Evolutionary conservation across 345 rosid species (phyloP), one percentile per base, ranked within the genome.

Genomic region (Hibiscus mutabilis): DNA sequence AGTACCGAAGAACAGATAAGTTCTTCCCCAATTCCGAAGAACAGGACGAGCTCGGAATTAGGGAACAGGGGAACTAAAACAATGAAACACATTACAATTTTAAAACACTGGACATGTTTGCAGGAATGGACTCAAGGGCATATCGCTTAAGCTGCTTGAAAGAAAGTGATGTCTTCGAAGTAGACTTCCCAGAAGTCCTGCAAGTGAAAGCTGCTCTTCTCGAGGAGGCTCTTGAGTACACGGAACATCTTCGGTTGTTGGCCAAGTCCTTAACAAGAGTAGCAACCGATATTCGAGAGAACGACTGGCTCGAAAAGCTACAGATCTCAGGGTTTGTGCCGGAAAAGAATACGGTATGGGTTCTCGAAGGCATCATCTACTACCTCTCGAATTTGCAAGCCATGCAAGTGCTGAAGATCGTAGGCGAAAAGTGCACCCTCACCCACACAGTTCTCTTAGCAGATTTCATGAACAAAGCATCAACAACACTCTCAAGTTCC

Each of bases 81-180:
- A 62, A 44, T 2, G 5, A 22, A 16, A 35, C 8, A 35, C 47
- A 47, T 60, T 47, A 16, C 9, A 29, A 29, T 29, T 29, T 29
- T 29, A 29, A 29, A 29, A 29, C 33, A 29, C 33, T 29, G 33
- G 33, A 29, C 33, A 29, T 29, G 5, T 55, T 57, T 60, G 77
- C 79, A 93, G 94, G 98, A 73, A 93, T 93, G 97, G 98, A 93
- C 80, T 77, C 97, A 51, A 89, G 96, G 77, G 92, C 94, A 61
- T 93, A 89, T 82, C 89, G 96, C 42, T 77, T 91, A 59, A 77
- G 74, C 77, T 88, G 90, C 84, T 82, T 91, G 77, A 80, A 84
- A 81, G 87, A 89, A 76, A 84, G 88, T 61, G 78, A 83, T 13
- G 84, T 91, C 75, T 91, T 85, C 61, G 98, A 93, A 83, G 96